These are phyloP conservation scores for Talaromyces sp. DNA, from an alignment of 2,329 filamentous ascomycete genomes.

Conservation along the genomic window DNA sequence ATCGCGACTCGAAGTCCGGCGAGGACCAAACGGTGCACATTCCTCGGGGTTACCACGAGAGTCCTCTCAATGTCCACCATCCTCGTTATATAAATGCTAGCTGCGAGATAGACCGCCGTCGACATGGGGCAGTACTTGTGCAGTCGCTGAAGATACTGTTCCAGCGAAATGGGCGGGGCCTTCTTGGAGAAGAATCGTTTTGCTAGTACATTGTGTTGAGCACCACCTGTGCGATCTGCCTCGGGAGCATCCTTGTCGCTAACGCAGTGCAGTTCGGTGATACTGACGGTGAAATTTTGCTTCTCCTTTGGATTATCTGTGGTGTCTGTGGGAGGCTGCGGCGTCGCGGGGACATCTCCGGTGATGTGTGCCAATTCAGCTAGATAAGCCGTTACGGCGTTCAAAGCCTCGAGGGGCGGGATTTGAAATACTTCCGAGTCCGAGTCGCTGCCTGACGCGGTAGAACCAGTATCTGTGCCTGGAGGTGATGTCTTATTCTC, in stretches of 20 bases:
- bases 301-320: conserved; percentile 4
- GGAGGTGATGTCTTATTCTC: conserved; percentile 4
- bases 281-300: conserved; percentile 13
- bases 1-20: conserved; percentile 81
- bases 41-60: conserved; percentile 74
- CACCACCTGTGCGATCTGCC: conserved; percentile 64
- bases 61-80: conserved; percentile 71
- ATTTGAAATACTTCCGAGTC: conserved; percentile 56
- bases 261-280: conserved; percentile 30
- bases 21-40: conserved; percentile 79
- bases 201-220: conserved; percentile 80
- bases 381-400: conserved; percentile 66
- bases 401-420: conserved; percentile 67
- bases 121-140: conserved; percentile 92
- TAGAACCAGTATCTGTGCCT: conserved; percentile 11
- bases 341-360: conserved; percentile 70
- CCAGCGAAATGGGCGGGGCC: conserved; percentile 73
- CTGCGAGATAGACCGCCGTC: conserved; percentile 85
- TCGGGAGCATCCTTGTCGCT: conserved; percentile 44
- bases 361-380: conserved; percentile 43
- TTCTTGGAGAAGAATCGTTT: conserved; percentile 90
- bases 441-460: conserved; percentile 6
- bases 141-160: conserved; percentile 78
- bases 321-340: not conserved
- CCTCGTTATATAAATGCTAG: conserved; percentile 79